Evolutionary conservation across 1,139 yeast species (phyloP), one percentile per base, ranked within the genome.

Genomic region (Taphrina pruni): DNA sequence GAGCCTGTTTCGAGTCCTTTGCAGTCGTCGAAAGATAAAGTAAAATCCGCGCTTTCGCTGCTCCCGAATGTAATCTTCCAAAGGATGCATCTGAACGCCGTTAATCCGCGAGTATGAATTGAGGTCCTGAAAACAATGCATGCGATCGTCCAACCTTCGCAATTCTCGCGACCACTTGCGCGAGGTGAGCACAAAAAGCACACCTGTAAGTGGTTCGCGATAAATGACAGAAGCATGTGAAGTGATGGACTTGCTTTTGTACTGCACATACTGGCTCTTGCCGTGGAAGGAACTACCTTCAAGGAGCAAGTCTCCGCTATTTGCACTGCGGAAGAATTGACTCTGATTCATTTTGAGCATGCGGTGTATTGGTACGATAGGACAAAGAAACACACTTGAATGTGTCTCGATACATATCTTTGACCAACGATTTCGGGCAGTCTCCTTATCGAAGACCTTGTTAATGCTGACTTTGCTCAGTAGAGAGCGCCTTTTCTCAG

Each of bases 21-120:
- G 41, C 55, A 64, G 46, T 38, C 52, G 41, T 7, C 67, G 54
- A 21, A 21, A 43, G 45, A 64, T 17, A 55, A 64, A 64, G 46
- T 64, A 64, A 9, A 38, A 14, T 14, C 67, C 67, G 1, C 55
- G 55, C 43, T 43, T 46, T 9, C 60, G 35, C 52, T 56, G 54
- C 14, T 39, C 46, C 2, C 45, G 35, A 11, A 64, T 41, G 17
- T 46, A 64, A 11, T 46, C 60, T 20, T 43, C 67, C 32, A 64
- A 36, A 14, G 61, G 67, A 55, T 64, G 67, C 56, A 64, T 45
- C 2, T 56, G 60, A 14, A 64, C 67, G n/a, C 67, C 67, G 38
- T 64, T 48, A 8, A 54, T 17, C 6, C 32, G 21, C n/a, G 41
- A 8, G 26, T 26, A 54, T 7, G 61, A 38, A 20, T 26, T 43